Evolutionary conservation across 1,139 yeast genomes (phyloP), one percentile per base, ranked within the genome.

Genomic region (Suhomyces guaymorum): DNA sequence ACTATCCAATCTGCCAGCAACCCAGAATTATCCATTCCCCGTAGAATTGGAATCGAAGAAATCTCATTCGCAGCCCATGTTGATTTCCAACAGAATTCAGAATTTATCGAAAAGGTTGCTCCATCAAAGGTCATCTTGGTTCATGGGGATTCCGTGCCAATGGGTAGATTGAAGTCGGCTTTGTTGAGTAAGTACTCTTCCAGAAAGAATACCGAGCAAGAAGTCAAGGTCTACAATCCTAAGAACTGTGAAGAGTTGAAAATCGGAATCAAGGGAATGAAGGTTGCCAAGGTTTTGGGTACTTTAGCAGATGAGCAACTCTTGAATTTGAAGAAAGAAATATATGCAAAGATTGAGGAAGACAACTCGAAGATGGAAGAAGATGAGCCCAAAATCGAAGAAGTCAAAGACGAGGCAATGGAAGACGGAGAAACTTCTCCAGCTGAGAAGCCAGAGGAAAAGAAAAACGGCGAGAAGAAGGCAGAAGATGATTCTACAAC

Each of bases 61-160:
- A 83, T 92, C 8, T 90, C 97, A 2, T 92, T 92, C 70, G 98
- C 98, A 4, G 99, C 99, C 0, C 99, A 92, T 62, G 99, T 94
- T 13, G 98, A 94, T 57, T 92, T 84, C 60, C 90, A 86, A 51
- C 96, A 92, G 55, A 92, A 92, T 51, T 73, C 96, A 1, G 88
- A 85, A 41, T 92, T 92, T 52, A 92, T 92, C 37, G 97, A 90
- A 50, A 70, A 80, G 42, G 88, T 92, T 5, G 83, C 84, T 41
- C 96, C 99, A 0, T 76, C 77, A 44, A 81, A 84, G 39, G 82
- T 84, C 36, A 88, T 92, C 41, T 71, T 92, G 40, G 99, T 92
- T 1, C 99, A 92, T 57, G 99, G 99, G n/a, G 99, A 92, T 55
- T 81, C 95, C 3, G 89, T 87, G 48, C 97, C 96, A 18, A 92